A percentile compares a stretch with the other conserved stretches of the same genome.
phyloP scores from a whole-genome alignment of 1,284 basidiomycete species.

The Cronartium quercuum region DNA sequence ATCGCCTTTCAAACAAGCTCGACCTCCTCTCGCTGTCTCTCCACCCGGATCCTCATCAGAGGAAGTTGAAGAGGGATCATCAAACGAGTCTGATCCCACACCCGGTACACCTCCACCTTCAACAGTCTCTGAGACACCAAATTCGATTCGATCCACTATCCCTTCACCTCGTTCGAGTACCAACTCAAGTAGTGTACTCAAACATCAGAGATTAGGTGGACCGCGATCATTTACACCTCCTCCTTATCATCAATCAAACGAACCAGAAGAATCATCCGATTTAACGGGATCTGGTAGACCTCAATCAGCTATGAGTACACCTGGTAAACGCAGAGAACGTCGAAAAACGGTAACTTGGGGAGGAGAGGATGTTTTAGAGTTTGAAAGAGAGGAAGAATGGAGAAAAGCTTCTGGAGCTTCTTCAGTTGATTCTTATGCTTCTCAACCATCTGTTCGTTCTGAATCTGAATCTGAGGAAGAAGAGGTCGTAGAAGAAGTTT shows the following conservation, averaged over 20 bases:
- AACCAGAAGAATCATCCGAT: background rate
- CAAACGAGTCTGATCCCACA: background rate
- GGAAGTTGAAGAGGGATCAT: background rate
- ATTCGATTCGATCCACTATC: background rate
- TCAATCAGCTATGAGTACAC: constrained; percentile 16
- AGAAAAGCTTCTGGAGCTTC: constrained; percentile 8
- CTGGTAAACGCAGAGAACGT: constrained; percentile 19
- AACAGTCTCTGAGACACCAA: too few relatives aligned
- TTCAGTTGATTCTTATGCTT: constrained; percentile 9
- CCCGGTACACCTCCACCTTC: constrained; percentile 2
- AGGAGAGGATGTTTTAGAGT: constrained; percentile 33
- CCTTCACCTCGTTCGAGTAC: constrained; percentile 1
- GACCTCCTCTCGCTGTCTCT: background rate
- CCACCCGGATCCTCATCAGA: background rate
- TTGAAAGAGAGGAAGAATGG: constrained; percentile 37
- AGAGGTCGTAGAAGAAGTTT: too few relatives aligned
- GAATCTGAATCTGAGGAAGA: background rate
- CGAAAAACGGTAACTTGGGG: constrained; percentile 37
- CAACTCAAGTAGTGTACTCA: constrained; percentile 19
- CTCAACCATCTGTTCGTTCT: background rate
- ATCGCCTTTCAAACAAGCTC: background rate
- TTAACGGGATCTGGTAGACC: background rate
- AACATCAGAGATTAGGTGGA: constrained; percentile 31
- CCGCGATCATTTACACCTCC: constrained; percentile 34
- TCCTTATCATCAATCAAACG: constrained; percentile 2